Base-by-base conservation (phyloP, 768 basidiomycete species). In the Suillus subalutaceus region DNA sequence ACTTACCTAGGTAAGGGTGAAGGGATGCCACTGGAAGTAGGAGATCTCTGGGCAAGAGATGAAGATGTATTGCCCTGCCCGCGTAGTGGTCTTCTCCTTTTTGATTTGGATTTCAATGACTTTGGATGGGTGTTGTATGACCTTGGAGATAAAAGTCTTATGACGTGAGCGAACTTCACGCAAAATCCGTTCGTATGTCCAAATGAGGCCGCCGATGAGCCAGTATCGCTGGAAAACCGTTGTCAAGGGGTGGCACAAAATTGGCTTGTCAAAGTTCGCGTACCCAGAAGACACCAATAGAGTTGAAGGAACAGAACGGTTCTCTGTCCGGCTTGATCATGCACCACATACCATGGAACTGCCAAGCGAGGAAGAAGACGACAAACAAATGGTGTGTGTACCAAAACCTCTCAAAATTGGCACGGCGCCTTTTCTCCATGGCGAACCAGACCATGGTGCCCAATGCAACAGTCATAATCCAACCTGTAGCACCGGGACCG, bases 11-110 rank as follows among this genome's bases (percentile, higher is more conserved):
- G 94, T 97, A 67, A 97, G 86, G 18, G 96, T 97, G 84, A 97
- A 97, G 10, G 96, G 95, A 74, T 98, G 96, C 92, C 95, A 98
- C 75, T 97, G 94, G 84, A 91, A 96, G 81, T 94, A 97, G 23
- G 91, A 94, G 56, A 98, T 83, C 78, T 94, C 92, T 10, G 96
- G 96, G 80, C 93, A 95, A 69, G 83, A 90, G 59, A 97, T 78
- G 83, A 97, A 96, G 76, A 98, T 93, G 78, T 97, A 98, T 76
- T 97, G 93, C 23, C 95, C 95, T 1, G 95, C 94, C 13, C 90
- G 85, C 37, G 87, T 88, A 1, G 82, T 89, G 0, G 88, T 94
- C 80, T 90, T 92, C 74, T 97, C 96, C 79, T 97, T 97, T 84
- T 96, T 97, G 85, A 98, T 96, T 78, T 97, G 97, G 37, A 99